phyloP scores from a whole-genome alignment of 768 basidiomycete species.

The Boletus fagicola region DNA sequence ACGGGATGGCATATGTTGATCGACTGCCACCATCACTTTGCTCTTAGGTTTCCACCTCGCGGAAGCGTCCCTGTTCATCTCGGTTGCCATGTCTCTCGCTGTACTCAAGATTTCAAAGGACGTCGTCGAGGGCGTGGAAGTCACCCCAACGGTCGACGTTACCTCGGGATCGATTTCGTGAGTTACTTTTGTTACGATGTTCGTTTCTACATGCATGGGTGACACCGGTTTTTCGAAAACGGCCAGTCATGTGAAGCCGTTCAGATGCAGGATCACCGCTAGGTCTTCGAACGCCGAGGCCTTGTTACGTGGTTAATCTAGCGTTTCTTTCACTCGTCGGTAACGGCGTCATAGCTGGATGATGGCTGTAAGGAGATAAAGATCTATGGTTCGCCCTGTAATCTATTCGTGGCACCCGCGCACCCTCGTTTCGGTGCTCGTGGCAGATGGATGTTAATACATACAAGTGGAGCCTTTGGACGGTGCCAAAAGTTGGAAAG shows the following conservation, averaged over 20 bases:
- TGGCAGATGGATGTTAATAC: too few species aligned
- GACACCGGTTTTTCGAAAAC: not conserved
- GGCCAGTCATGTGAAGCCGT: constrained; percentile 48
- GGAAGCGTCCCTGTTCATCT: constrained; percentile 28
- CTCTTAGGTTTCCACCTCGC: constrained; percentile 31
- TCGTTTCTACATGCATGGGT: not conserved
- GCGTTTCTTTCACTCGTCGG: not conserved
- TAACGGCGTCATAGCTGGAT: not conserved
- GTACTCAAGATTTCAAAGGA: constrained; percentile 44
- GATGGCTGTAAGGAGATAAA: not conserved
- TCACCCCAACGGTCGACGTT: constrained; percentile 43
- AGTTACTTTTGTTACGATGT: not conserved
- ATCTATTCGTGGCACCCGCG: too few species aligned
- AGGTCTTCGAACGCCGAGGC: constrained; percentile 43
- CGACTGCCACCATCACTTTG: not conserved
- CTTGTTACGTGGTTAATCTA: constrained; percentile 3
- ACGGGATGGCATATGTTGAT: too few species aligned
- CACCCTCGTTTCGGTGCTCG: too few species aligned
- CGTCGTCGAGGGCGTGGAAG: constrained; percentile 40
- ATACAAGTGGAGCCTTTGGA: too few species aligned
- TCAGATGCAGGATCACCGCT: constrained; percentile 52
- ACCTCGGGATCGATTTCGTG: constrained; percentile 47
- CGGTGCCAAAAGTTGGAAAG: too few species aligned
- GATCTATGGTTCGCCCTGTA: too few species aligned
- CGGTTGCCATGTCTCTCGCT: constrained; percentile 40